Base-by-base conservation (phyloP, 106 monocot species). In the Narthecium ossifragum region DNA sequence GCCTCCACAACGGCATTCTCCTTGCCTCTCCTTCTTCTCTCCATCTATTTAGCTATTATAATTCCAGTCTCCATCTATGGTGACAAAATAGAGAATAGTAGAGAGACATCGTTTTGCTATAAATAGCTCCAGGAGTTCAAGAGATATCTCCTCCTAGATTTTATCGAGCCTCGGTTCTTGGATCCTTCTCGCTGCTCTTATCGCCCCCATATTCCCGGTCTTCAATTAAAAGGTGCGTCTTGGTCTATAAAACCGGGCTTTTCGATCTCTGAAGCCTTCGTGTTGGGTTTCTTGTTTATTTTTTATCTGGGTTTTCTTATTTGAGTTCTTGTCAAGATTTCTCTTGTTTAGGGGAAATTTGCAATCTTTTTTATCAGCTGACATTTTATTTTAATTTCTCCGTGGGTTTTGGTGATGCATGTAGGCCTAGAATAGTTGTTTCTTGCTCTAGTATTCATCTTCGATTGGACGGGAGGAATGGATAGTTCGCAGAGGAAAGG, bases 401-500 rank as follows among this genome's bases (percentile, higher is more conserved):
- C 5, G 6, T 52, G 51, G 5, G 8, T 52, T 52, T 52, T 52
- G 51, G 21, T 21, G 8, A 20, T 6, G 25, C 26, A 52, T 21
- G 51, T 52, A 25, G 24, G 26, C 4, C 51, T 26, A 13, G 51
- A 22, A 52, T 52, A 25, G 23, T 14, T 24, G 5, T n/a, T 52
- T 7, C 24, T 13, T 52, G 51, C 27, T 52, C 26, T 52, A 21
- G 8, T 52, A 52, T 26, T 24, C 51, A 6, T 25, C 8, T 21
- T 49, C 48, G 48, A 49, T 46, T 4, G 15, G 9, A 34, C 21
- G n/a, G n/a, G n/a, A 30, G 31, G 39, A 31, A 46, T 69, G 76
- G 70, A 62, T 25, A 65, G 22, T 25, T 59, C 64, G 33, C 71
- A 70, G 50, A 73, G 51, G 60, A 81, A 63, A 68, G 72, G n/a